Percentiles rank a stretch among this genome's conserved stretches.
Evolutionary conservation across 805 yeast genomes (phyloP).

Genomic region (Wickerhamiella shivajii): DNA sequence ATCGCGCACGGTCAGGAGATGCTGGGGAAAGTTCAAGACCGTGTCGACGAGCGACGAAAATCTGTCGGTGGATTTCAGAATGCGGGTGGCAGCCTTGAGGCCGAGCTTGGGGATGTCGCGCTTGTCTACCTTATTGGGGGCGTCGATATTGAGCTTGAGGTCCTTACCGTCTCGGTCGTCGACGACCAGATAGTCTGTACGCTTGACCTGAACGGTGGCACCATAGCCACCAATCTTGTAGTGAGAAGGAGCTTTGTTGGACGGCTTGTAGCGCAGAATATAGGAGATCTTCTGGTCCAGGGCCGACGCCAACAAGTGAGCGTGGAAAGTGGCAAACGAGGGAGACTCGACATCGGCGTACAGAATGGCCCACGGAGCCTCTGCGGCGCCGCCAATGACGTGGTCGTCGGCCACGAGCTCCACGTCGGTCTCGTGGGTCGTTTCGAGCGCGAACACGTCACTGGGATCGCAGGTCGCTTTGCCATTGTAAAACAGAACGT

Average conservation of each 20-base stretch:
- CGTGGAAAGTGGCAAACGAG: slow-evolving; percentile 42
- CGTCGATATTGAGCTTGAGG: slow-evolving; percentile 15
- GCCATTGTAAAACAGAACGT: slow-evolving; percentile 41
- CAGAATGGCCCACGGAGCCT: slow-evolving; percentile 43
- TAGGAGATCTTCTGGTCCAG: slow-evolving; percentile 51
- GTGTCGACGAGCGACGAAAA: slow-evolving; percentile 29
- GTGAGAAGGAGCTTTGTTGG: slow-evolving; percentile 1
- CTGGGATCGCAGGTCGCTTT: slow-evolving; percentile 47
- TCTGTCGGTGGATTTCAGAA: slow-evolving; percentile 24
- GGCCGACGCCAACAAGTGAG: slow-evolving; percentile 45
- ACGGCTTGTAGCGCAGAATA: slow-evolving; percentile 58
- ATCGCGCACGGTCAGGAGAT: slow-evolving; percentile 23
- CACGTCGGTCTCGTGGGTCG: slow-evolving; percentile 23
- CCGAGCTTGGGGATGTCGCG: slow-evolving; percentile 20
- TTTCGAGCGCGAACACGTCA: slow-evolving; percentile 67
- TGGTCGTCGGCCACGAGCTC: slow-evolving; percentile 36
- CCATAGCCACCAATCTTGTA: slow-evolving; percentile 42
- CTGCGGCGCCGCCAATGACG: slow-evolving; percentile 27
- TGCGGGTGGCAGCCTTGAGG: slow-evolving; percentile 23
- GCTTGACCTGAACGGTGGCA: slow-evolving; percentile 44
- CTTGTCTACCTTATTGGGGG: slow-evolving; percentile 16
- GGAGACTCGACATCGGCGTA: slow-evolving; percentile 49
- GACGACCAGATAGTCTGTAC: slow-evolving; percentile 50
- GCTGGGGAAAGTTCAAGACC: slow-evolving; percentile 42
- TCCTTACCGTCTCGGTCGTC: slow-evolving; percentile 34